A percentile compares a stretch with the other conserved stretches of the same genome.
phyloP scores from a whole-genome alignment of 2,329 filamentous ascomycete genomes.

The Aspergillus terreus region DNA sequence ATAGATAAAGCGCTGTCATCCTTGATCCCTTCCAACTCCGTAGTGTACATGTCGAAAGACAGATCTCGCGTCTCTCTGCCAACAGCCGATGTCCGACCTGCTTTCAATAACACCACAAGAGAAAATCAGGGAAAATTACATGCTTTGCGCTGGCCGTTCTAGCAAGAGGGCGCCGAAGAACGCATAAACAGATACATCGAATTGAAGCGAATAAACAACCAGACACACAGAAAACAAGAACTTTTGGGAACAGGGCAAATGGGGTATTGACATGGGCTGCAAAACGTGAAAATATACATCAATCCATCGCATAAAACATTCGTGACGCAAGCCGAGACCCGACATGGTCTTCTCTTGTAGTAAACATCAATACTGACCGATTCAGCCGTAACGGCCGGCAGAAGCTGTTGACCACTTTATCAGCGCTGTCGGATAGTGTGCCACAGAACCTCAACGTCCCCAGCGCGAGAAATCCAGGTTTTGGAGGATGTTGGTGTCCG shows the following conservation, averaged over 20 bases:
- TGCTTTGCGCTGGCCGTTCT: no score
- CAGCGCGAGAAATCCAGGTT: conserved; percentile 43
- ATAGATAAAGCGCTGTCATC: no score
- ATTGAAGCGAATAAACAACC: not conserved
- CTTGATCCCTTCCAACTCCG: no score
- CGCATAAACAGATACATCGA: not conserved
- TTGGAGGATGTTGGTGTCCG: conserved; percentile 36
- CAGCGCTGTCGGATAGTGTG: not conserved
- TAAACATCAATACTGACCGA: not conserved
- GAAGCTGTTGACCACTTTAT: no score
- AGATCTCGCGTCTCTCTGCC: no score
- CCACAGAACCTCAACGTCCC: conserved; percentile 27
- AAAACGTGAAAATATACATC: conserved; percentile 14
- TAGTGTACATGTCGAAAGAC: no score
- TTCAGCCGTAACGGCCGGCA: no score
- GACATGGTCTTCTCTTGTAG: conserved; percentile 1
- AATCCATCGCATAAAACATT: conserved; percentile 8
- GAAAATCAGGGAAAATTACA: no score
- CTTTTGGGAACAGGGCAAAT: conserved; percentile 12
- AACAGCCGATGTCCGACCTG: no score
- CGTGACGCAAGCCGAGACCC: not conserved
- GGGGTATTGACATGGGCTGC: conserved; percentile 17
- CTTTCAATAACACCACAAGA: no score
- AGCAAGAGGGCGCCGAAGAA: not conserved
- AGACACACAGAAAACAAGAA: not conserved